Conservation (phyloP, 306 rosid species). For the Cucumis sativus region DNA sequence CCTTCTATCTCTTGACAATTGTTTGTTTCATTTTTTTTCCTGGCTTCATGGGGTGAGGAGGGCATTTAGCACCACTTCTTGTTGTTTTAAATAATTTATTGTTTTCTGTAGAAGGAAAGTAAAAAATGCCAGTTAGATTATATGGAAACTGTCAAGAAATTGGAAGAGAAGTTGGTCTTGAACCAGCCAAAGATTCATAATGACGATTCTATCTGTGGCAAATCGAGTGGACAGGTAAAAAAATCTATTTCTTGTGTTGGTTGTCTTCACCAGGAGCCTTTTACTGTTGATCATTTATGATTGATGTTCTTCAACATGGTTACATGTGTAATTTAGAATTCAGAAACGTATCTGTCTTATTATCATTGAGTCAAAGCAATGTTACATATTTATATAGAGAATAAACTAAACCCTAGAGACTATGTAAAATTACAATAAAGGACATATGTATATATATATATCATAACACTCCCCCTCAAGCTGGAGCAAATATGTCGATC, state of each 20-base stretch:
- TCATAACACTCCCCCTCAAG: too few species aligned
- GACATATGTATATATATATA: too few species aligned
- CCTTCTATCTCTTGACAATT: background rate
- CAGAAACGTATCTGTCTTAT: too few species aligned
- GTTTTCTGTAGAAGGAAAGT: constrained; percentile 66
- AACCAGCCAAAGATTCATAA: constrained; percentile 46
- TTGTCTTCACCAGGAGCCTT: background rate
- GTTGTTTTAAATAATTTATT: constrained; percentile 4
- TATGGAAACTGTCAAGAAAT: constrained; percentile 84
- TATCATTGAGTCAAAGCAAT: too few species aligned
- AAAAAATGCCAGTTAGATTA: constrained; percentile 89
- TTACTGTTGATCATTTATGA: background rate
- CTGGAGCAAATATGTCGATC: too few species aligned
- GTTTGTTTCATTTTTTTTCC: background rate
- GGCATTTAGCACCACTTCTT: background rate
- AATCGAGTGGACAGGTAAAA: constrained; percentile 46
- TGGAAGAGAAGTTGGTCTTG: constrained; percentile 89
- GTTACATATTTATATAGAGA: too few species aligned
- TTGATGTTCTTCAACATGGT: background rate
- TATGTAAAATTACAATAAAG: too few species aligned
- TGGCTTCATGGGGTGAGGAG: background rate
- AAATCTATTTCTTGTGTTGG: background rate
- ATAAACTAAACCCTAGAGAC: too few species aligned
- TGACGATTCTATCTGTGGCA: constrained; percentile 26
- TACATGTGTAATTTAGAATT: too few species aligned